These are phyloP conservation scores for Zygosaccharomyces bisporus DNA, from an alignment of 805 yeast genomes.

Conservation along the genomic window DNA sequence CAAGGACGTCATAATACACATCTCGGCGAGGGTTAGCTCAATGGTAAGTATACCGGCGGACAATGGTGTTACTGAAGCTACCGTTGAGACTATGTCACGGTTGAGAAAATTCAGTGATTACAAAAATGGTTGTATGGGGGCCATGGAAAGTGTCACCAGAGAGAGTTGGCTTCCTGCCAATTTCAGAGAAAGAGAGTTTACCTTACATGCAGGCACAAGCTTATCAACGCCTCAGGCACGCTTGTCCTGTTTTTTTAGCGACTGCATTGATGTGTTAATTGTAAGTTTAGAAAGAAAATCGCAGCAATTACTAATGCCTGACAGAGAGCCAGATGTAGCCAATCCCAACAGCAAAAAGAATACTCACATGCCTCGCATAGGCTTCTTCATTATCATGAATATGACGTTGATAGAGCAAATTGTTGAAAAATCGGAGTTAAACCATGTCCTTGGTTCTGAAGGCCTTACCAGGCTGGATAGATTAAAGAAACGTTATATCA, in stretches of 20 bases:
- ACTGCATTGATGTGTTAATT: constrained; percentile 70
- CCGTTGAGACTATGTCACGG: constrained; percentile 67
- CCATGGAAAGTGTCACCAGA: constrained; percentile 50
- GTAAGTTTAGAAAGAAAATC: constrained; percentile 61
- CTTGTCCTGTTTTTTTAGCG: constrained; percentile 67
- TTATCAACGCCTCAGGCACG: constrained; percentile 42
- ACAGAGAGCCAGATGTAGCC: constrained; percentile 25
- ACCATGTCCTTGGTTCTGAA: constrained; percentile 47
- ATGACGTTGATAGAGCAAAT: constrained; percentile 71
- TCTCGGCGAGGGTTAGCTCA: constrained; percentile 49
- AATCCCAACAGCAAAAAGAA: constrained; percentile 22
- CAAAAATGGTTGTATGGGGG: constrained; percentile 44
- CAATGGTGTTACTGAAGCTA: constrained; percentile 64
- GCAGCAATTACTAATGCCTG: constrained; percentile 35
- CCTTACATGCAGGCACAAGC: constrained; percentile 17
- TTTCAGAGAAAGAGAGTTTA: constrained; percentile 32
- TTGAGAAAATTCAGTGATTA: constrained; percentile 63
- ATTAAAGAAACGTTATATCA: constrained; percentile 68
- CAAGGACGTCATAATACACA: constrained; percentile 51
- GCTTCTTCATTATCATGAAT: constrained; percentile 68
- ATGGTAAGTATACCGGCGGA: constrained; percentile 56
- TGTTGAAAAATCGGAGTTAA: constrained; percentile 55
- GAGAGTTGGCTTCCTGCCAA: constrained; percentile 68
- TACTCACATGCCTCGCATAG: constrained; percentile 45
- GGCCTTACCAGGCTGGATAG: constrained; percentile 64